Evolutionary conservation across 352 stramenopile species (phyloP).

Genomic region (Pseudoperonospora humuli): DNA sequence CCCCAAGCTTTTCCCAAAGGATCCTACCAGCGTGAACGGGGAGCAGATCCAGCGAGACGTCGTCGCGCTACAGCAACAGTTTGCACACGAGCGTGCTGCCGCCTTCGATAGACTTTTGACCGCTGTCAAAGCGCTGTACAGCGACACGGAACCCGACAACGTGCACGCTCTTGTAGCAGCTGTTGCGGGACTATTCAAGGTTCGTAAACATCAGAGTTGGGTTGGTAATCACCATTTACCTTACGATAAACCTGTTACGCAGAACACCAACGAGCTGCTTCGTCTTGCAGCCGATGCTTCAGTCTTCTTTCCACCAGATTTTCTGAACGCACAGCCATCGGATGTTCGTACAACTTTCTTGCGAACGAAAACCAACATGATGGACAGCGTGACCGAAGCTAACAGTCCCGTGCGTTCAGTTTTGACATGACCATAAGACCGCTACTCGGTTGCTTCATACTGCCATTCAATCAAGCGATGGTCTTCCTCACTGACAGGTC

Average conservation of each 20-base stretch:
- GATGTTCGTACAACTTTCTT: constrained; percentile 57
- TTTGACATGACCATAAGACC: too few species aligned
- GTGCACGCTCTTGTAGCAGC: constrained; percentile 41
- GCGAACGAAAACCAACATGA: constrained; percentile 38
- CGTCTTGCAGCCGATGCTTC: constrained; percentile 73
- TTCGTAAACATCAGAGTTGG: constrained; percentile 1
- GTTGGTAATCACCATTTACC: not conserved
- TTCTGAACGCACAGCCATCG: constrained; percentile 56
- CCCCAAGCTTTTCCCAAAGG: constrained; percentile 55
- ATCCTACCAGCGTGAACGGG: constrained; percentile 62
- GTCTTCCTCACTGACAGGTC: constrained; percentile 4
- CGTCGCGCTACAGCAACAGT: constrained; percentile 54
- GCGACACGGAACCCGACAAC: constrained; percentile 70
- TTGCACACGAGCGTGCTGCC: constrained; percentile 44
- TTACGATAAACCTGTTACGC: not conserved
- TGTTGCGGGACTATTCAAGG: constrained; percentile 72
- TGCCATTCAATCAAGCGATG: constrained; percentile 13
- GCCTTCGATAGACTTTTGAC: constrained; percentile 63
- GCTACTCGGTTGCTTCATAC: too few species aligned
- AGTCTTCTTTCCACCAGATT: constrained; percentile 70
- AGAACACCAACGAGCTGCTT: constrained; percentile 81
- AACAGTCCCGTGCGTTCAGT: not conserved
- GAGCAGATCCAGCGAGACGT: constrained; percentile 43
- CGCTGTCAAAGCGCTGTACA: constrained; percentile 61
- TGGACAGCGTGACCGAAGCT: constrained; percentile 9